These are phyloP conservation scores for Mangifera indica DNA, from an alignment of 345 rosid species.

Conservation along the genomic window DNA sequence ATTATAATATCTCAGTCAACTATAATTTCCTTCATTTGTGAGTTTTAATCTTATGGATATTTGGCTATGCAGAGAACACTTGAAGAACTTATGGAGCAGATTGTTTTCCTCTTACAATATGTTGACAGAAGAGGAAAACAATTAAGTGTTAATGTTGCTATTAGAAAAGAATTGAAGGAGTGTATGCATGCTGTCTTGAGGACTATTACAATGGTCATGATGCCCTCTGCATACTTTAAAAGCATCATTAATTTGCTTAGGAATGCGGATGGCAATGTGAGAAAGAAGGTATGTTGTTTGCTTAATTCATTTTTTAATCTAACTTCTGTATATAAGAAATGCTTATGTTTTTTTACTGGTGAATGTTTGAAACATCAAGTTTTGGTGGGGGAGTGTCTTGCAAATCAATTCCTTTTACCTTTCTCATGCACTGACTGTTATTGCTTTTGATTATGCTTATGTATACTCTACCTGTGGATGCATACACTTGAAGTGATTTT, in stretches of 20 bases:
- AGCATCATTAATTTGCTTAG: constrained; percentile 66
- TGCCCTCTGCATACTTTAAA: constrained; percentile 66
- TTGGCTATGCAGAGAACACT: constrained; percentile 55
- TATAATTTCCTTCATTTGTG: background rate
- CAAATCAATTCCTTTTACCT: background rate
- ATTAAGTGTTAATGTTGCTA: constrained; percentile 32
- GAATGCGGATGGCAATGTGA: constrained; percentile 51
- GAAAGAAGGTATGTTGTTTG: constrained; percentile 68
- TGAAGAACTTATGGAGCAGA: constrained; percentile 68
- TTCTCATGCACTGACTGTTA: background rate
- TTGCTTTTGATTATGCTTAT: background rate
- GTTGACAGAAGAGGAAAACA: constrained; percentile 51
- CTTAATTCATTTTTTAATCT: background rate
- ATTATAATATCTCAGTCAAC: background rate
- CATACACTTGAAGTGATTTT: background rate
- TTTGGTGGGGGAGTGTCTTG: background rate
- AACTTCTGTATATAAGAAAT: background rate
- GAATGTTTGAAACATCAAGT: background rate
- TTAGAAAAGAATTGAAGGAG: constrained; percentile 56
- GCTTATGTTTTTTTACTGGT: background rate
- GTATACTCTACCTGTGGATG: background rate
- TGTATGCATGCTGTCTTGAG: constrained; percentile 54
- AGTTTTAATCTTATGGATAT: background rate
- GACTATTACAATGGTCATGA: constrained; percentile 52
- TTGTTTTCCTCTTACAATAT: constrained; percentile 51